Percentiles rank a stretch among this genome's conserved stretches.
Evolutionary conservation across 2,329 filamentous ascomycete species (phyloP).

Genomic region (Alternaria postmessia): DNA sequence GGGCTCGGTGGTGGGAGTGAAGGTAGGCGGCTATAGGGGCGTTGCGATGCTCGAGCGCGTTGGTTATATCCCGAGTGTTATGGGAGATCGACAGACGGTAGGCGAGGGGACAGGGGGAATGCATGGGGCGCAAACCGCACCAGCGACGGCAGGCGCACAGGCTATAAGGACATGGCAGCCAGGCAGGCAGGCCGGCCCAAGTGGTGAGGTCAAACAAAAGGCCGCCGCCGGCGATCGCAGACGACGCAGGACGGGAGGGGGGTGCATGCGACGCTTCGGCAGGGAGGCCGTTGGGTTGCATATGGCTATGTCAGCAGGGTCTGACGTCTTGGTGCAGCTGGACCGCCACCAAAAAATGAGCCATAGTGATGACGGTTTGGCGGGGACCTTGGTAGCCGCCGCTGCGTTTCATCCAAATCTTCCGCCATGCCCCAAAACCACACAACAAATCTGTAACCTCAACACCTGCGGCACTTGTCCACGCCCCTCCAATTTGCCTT

Average conservation of each 20-base stretch:
- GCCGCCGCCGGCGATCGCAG: background rate
- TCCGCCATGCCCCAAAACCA: constrained; percentile 27
- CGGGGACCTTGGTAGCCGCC: constrained; percentile 1
- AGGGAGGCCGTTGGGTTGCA: constrained; percentile 2
- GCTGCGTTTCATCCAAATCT: constrained; percentile 21
- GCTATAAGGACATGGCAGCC: constrained; percentile 6
- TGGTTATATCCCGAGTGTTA: constrained; percentile 8
- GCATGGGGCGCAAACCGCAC: constrained; percentile 13
- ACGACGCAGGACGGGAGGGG: background rate
- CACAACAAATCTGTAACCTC: constrained; percentile 11
- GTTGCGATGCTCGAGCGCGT: constrained; percentile 6
- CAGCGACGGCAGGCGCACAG: constrained; percentile 4
- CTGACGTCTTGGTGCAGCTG: constrained; percentile 16
- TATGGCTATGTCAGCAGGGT: background rate
- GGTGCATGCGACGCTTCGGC: background rate
- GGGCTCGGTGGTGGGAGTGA: constrained; percentile 10
- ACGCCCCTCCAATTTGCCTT: constrained; percentile 10
- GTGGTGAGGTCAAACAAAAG: constrained; percentile 1
- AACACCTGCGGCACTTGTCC: constrained; percentile 11
- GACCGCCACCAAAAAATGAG: constrained; percentile 12
- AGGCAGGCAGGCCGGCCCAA: background rate
- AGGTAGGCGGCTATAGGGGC: constrained; percentile 4
- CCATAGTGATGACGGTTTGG: constrained; percentile 14
- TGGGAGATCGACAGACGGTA: constrained; percentile 8
- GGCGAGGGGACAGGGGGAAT: constrained; percentile 35